These are phyloP conservation scores for Penicillium roqueforti DNA, from an alignment of 495 filamentous ascomycete species.

Conservation along the genomic window DNA sequence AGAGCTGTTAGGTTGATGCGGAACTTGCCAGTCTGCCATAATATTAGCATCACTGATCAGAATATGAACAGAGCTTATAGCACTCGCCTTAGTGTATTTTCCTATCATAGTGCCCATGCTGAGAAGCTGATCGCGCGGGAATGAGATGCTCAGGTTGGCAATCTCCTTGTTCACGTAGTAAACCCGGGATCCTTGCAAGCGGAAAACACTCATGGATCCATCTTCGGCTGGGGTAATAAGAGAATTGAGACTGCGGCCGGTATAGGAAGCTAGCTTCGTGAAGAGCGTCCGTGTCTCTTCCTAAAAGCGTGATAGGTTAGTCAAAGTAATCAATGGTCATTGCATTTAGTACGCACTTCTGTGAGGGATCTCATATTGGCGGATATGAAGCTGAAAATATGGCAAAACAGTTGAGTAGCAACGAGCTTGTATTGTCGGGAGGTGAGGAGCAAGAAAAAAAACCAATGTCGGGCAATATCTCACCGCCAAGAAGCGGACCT, in stretches of 20 bases:
- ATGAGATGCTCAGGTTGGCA: slow-evolving; percentile 82
- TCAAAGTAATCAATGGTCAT: neutral
- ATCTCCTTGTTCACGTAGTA: slow-evolving; percentile 85
- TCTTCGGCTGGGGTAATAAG: slow-evolving; percentile 55
- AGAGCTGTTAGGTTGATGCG: slow-evolving; percentile 48
- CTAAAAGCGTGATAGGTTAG: neutral
- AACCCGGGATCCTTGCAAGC: slow-evolving; percentile 71
- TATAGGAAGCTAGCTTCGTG: slow-evolving; percentile 79
- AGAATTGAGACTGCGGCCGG: slow-evolving; percentile 42
- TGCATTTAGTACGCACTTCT: neutral
- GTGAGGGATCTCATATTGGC: slow-evolving; percentile 7
- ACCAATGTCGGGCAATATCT: slow-evolving; percentile 4
- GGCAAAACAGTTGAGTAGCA: neutral
- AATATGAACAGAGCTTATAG: neutral
- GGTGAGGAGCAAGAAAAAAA: slow-evolving; percentile 1
- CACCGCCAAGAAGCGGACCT: slow-evolving; percentile 5
- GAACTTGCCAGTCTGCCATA: slow-evolving; percentile 84
- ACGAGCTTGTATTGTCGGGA: neutral
- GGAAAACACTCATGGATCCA: slow-evolving; percentile 74
- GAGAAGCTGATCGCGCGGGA: slow-evolving; percentile 71
- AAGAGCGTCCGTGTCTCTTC: slow-evolving; percentile 39
- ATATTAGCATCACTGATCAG: slow-evolving; percentile 8
- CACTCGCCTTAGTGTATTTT: too few relatives aligned
- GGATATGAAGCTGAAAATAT: neutral
- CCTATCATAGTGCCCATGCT: slow-evolving; percentile 69